Evolutionary conservation across 495 filamentous ascomycete genomes (phyloP), one percentile per base, ranked within the genome.

Genomic region (Penicillium robsamsonii): DNA sequence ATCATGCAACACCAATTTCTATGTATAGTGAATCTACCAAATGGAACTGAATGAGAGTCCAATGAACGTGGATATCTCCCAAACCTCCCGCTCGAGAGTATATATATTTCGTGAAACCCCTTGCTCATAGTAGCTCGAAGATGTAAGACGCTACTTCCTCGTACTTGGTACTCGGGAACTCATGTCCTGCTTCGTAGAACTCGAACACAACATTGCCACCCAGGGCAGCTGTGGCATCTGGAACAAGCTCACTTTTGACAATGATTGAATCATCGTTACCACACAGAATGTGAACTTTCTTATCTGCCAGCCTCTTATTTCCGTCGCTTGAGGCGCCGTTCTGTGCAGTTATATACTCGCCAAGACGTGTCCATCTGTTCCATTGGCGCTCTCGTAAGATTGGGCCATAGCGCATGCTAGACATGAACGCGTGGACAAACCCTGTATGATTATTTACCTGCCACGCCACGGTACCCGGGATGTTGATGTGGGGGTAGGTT

Each of bases 361-460:
- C 82, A 37, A 91, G 74, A 5, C 70, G 72, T 18, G 63, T 58
- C 88, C 88, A 93, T 24, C 78, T 70, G 49, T 73, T 65, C 52
- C 66, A 64, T 47, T 74, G 70, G 3, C 81, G 75, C 61, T 81
- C 72, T 18, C 65, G 64, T 22, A 73, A 60, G 27, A 85, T 79
- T 0, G 84, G 84, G 7, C 81, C 81, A 65, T 82, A 49, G n/a
- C 75, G 73, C 63, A 87, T 81, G 37, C 75, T 79, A 12, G 79
- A 81, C 55, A 85, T 79, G 58, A 84, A 85, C 0, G 81, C 74
- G 42, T 79, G 74, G 3, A 84, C 67, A 53, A 84, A 85, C 1
- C 83, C 84, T 5, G 57, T 44, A 64, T 86, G 80, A n/a, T 75
- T 61, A 18, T 75, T 73, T 7, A 84, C 65, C 56, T 86, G 83